Conservation (phyloP, 495 filamentous ascomycete genomes). For the Trichoderma virens region DNA sequence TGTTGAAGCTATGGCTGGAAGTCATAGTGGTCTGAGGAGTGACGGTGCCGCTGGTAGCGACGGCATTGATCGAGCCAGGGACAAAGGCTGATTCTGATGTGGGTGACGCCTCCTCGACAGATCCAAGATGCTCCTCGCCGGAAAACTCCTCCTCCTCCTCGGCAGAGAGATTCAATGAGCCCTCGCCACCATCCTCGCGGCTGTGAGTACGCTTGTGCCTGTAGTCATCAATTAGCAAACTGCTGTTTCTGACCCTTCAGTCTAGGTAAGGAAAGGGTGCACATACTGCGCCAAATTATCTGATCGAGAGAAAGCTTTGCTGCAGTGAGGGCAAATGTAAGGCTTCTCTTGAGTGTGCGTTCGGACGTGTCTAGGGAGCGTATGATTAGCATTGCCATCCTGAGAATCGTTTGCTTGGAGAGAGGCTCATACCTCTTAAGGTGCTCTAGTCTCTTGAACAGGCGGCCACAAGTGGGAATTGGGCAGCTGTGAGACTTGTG, state of each 20-base stretch:
- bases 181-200: constrained; percentile 63
- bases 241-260: too few species aligned
- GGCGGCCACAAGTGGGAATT: constrained; percentile 93
- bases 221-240: constrained; percentile 13
- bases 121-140: constrained; percentile 61
- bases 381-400: constrained; percentile 29
- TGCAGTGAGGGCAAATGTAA: constrained; percentile 94
- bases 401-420: constrained; percentile 38
- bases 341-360: constrained; percentile 99
- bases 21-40: constrained; percentile 25
- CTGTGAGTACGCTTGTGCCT: constrained; percentile 97
- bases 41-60: constrained; percentile 20
- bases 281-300: constrained; percentile 98
- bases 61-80: constrained; percentile 33
- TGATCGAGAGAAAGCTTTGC: constrained; percentile 95
- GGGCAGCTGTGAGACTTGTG: constrained; percentile 97
- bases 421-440: constrained; percentile 80
- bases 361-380: constrained; percentile 82
- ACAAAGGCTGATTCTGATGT: constrained; percentile 50
- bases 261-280: not conserved
- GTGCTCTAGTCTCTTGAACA: constrained; percentile 98
- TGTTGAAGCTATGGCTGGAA: constrained; percentile 34
- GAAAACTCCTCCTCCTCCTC: constrained; percentile 71
- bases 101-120: constrained; percentile 67
- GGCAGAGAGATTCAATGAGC: constrained; percentile 53